phyloP scores from a whole-genome alignment of 768 basidiomycete species.

The Boletus fagicola region DNA sequence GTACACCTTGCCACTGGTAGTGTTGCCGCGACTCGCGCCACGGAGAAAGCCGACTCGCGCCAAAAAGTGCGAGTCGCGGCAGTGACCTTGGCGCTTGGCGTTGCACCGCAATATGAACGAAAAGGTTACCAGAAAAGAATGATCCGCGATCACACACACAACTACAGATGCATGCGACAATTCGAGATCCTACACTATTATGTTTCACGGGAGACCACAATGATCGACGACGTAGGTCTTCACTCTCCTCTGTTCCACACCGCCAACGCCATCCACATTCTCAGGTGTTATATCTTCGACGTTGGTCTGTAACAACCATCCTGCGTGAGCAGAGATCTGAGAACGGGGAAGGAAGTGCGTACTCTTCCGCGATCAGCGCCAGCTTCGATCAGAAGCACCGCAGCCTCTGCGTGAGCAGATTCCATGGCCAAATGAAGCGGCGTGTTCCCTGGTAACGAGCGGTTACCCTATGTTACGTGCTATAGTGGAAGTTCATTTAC shows the following conservation, averaged over 20 bases:
- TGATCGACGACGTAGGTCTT: conserved; percentile 70
- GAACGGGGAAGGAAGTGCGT: conserved; percentile 31
- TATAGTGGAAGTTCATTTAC: conserved; percentile 36
- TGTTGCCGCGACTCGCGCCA: too few relatives aligned
- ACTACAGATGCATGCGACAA: not conserved
- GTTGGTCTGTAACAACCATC: conserved; percentile 56
- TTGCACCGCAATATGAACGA: not conserved
- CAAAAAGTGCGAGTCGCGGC: too few relatives aligned
- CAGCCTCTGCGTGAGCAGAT: conserved; percentile 88
- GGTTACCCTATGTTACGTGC: not conserved
- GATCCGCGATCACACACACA: not conserved
- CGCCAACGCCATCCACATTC: conserved; percentile 87
- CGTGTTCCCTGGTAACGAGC: conserved; percentile 70
- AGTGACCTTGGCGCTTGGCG: not conserved
- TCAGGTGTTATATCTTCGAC: conserved; percentile 85
- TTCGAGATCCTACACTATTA: not conserved
- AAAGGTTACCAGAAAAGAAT: not conserved
- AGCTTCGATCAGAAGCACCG: conserved; percentile 88
- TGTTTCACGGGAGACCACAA: conserved; percentile 48
- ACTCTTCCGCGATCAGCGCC: conserved; percentile 91
- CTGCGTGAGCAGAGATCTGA: conserved; percentile 1
- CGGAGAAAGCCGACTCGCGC: too few relatives aligned
- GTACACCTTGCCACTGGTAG: too few relatives aligned
- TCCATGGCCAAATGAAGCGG: conserved; percentile 98
- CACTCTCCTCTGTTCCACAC: conserved; percentile 76